These are phyloP conservation scores for Gelatoporia subvermispora DNA, from an alignment of 768 basidiomycete species.

Conservation along the genomic window DNA sequence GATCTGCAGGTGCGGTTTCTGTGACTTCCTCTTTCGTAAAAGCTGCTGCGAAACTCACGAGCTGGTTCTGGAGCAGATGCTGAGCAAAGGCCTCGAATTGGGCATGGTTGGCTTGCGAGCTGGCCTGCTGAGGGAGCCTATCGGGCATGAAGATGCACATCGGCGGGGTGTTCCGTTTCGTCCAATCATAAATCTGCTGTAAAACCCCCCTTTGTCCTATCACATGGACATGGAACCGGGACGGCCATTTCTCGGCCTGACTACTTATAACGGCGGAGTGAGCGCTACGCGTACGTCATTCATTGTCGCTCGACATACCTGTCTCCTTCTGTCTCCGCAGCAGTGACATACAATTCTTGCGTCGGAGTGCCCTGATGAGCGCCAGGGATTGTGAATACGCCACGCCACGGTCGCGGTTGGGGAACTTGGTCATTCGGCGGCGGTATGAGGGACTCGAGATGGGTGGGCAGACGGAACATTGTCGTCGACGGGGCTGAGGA, in stretches of 20 bases:
- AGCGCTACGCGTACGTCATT: conserved; percentile 1
- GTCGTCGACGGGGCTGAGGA: background rate
- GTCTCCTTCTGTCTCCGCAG: conserved; percentile 69
- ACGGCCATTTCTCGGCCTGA: conserved; percentile 54
- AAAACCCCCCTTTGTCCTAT: conserved; percentile 36
- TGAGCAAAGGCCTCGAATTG: conserved; percentile 52
- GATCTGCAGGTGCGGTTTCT: conserved; percentile 31
- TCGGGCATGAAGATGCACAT: conserved; percentile 64
- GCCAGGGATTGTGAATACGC: conserved; percentile 45
- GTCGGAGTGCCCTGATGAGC: conserved; percentile 37
- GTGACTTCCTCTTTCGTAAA: conserved; percentile 10
- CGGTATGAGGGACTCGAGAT: conserved; percentile 54
- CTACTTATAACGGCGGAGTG: conserved; percentile 22
- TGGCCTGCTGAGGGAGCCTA: conserved; percentile 44
- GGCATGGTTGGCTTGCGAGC: conserved; percentile 45
- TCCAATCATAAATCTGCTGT: conserved; percentile 47
- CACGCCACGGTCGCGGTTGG: conserved; percentile 50
- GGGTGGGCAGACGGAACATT: conserved; percentile 54
- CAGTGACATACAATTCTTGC: conserved; percentile 54
- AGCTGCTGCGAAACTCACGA: conserved; percentile 32
- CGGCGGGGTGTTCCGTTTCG: conserved; percentile 35
- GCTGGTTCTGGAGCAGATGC: conserved; percentile 45
- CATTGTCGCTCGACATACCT: conserved; percentile 42
- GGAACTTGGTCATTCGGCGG: conserved; percentile 43
- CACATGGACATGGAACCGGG: conserved; percentile 37